Evolutionary conservation across 768 basidiomycete genomes (phyloP), one percentile per base, ranked within the genome.

Genomic region (Suillus discolor): DNA sequence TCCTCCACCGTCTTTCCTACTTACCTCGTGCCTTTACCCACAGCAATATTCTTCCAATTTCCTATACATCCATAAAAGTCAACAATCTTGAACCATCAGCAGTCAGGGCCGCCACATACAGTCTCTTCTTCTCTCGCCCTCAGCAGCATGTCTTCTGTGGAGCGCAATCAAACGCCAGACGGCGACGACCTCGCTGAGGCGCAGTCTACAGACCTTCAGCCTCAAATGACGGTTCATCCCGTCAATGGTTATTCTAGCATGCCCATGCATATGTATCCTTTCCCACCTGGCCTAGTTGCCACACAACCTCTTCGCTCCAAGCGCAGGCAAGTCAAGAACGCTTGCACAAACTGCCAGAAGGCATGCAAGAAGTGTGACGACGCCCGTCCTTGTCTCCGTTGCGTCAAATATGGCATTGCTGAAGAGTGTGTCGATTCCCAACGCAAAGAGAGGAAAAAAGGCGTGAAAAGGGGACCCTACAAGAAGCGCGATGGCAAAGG

Each of bases 401-500:
- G 96, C 72, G 89, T 94, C 73, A 94, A 92, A 80, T 96, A 96
- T 70, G 94, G 93, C 72, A 85, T 92, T 69, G 84, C 88, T 57
- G 92, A 94, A 73, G 90, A 91, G 73, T 97, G 96, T 74, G 82
- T 93, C 69, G 92, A 96, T 80, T 95, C 94, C 38, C 89, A 92
- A 77, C 85, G 95, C 76, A 97, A 96, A 82, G 94, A 97, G 79
- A 86, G 94, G 73, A 93, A 92, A 77, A 93, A 92, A 75, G 92
- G 92, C 69, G 84, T 92, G 70, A 94, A 93, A 82, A 81, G 92
- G 73, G 92, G 92, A 54, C 92, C 92, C 78, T 94, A 94, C 90
- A 93, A 93, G 92, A 94, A 93, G 88, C 91, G 91, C 88, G 91
- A 92, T 91, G 88, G 87, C 85, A 92, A 90, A 85, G 86, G 91